A percentile compares a stretch with the other conserved stretches of the same genome.
Evolutionary conservation across 257 asterid species (phyloP).

Genomic region (Solanum piurae): DNA sequence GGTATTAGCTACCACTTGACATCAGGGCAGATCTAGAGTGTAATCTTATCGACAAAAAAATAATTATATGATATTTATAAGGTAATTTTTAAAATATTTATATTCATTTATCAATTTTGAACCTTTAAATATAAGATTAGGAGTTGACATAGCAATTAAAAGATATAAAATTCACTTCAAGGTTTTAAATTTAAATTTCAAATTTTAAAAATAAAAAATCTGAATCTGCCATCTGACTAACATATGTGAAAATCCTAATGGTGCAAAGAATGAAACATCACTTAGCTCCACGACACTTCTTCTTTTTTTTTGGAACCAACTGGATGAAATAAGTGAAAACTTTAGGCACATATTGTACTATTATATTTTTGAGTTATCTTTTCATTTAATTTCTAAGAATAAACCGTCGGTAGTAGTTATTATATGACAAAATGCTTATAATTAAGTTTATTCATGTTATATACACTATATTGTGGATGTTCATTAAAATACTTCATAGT

Average conservation of each 20-base stretch:
- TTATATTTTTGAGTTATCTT: not conserved
- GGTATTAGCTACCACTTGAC: not conserved
- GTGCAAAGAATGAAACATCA: not conserved
- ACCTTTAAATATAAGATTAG: too few relatives aligned
- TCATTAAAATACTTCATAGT: not conserved
- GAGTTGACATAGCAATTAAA: not conserved
- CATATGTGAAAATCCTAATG: not conserved
- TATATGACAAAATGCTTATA: not conserved
- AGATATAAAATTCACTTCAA: too few relatives aligned
- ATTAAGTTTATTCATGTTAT: not conserved
- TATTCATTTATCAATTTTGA: too few relatives aligned
- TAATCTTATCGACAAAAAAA: too few relatives aligned
- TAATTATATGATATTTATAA: too few relatives aligned
- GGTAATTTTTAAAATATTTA: too few relatives aligned
- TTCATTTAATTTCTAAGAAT: not conserved
- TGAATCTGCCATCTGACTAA: not conserved
- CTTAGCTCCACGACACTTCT: not conserved
- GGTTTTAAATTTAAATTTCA: too few relatives aligned
- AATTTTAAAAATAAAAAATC: too few relatives aligned
- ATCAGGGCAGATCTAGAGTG: not conserved
- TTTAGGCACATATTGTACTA: not conserved
- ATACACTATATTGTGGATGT: not conserved
- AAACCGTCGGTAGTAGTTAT: not conserved
- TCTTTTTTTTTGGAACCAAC: not conserved
- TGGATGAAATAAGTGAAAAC: not conserved